Evolutionary conservation across 306 rosid species (phyloP).

Genomic region (Abrus precatorius): DNA sequence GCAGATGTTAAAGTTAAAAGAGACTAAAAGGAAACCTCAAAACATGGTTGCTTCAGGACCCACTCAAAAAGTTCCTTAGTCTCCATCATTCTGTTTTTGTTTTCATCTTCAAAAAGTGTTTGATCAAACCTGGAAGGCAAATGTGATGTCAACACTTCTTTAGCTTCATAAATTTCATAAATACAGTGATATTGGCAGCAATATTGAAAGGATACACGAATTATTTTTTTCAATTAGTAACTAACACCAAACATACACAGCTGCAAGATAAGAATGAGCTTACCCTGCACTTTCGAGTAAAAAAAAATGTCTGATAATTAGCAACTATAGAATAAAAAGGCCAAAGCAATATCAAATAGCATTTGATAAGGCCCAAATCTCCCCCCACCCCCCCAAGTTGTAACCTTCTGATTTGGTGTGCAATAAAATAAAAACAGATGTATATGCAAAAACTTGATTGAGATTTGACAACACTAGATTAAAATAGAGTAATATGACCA

Average conservation of each 20-base stretch:
- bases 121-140: constrained; percentile 87
- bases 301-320: background rate
- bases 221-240: background rate
- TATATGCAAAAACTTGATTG: background rate
- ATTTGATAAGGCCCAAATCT: background rate
- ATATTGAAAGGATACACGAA: constrained; percentile 18
- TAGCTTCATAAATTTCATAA: constrained; percentile 37
- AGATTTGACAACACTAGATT: background rate
- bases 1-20: constrained; percentile 35
- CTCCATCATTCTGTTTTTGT: constrained; percentile 95
- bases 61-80: constrained; percentile 94
- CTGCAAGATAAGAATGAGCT: constrained; percentile 3
- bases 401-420: background rate
- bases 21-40: constrained; percentile 73
- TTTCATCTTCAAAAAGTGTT: constrained; percentile 96
- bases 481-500: constrained; percentile 44
- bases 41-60: constrained; percentile 97
- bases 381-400: background rate
- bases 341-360: background rate
- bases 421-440: constrained; percentile 13
- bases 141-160: constrained; percentile 30
- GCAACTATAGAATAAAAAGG: background rate
- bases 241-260: constrained; percentile 1
- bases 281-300: constrained; percentile 12
- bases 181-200: constrained; percentile 35